phyloP scores from a whole-genome alignment of 2,329 filamentous ascomycete genomes.

The Fusarium napiforme region DNA sequence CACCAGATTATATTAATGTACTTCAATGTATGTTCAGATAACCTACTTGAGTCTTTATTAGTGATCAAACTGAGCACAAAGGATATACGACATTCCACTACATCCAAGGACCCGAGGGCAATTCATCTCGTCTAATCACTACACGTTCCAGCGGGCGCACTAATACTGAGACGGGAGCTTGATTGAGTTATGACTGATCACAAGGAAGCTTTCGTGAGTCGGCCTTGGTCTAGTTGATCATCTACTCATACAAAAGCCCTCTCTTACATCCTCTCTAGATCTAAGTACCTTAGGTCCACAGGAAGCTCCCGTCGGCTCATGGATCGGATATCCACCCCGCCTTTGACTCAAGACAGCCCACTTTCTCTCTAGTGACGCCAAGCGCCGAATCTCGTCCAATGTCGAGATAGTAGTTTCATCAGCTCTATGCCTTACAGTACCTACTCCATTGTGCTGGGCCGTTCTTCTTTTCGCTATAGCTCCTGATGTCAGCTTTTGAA shows the following conservation, averaged over 20 bases:
- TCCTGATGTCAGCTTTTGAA: slow-evolving; percentile 7
- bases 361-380: slow-evolving; percentile 1
- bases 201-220: slow-evolving; percentile 1
- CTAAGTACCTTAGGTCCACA: not conserved
- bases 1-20: not conserved
- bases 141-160: slow-evolving; percentile 19
- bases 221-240: slow-evolving; percentile 18
- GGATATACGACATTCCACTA: slow-evolving; percentile 12
- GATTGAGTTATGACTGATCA: not conserved
- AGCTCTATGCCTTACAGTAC: not conserved
- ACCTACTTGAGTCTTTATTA: not conserved
- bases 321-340: slow-evolving; percentile 5
- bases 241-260: slow-evolving; percentile 3
- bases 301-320: slow-evolving; percentile 7
- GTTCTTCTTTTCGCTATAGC: not conserved
- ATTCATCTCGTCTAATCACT: not conserved
- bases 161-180: slow-evolving; percentile 17
- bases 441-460: not conserved
- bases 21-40: not conserved
- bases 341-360: not conserved
- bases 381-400: slow-evolving; percentile 3
- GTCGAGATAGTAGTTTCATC: not conserved
- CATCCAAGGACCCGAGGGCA: not conserved
- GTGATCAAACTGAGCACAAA: slow-evolving; percentile 1
- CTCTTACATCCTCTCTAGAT: not conserved